phyloP scores from a whole-genome alignment of 2,329 filamentous ascomycete genomes.

The Dothideomycetidae sp. region DNA sequence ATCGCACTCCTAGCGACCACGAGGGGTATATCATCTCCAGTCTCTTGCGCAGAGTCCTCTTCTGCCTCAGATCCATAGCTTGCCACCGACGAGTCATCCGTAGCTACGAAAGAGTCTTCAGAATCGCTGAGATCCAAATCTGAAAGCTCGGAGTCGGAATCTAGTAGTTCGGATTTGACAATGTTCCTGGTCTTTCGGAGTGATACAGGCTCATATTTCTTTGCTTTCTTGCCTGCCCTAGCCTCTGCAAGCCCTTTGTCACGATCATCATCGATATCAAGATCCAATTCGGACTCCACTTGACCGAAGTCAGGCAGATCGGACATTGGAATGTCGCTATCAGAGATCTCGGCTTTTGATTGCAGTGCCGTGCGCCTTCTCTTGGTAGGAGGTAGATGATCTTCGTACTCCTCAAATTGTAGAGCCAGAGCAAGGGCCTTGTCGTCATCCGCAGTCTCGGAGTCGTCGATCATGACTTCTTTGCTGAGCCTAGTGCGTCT shows the following conservation, averaged over 20 bases:
- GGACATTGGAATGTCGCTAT: not conserved
- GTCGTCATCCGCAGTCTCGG: conserved; percentile 16
- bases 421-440: conserved; percentile 19
- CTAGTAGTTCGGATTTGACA: conserved; percentile 19
- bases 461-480: conserved; percentile 17
- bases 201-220: not conserved
- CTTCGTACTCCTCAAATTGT: conserved; percentile 24
- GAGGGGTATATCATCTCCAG: conserved; percentile 20
- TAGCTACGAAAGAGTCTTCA: conserved; percentile 21
- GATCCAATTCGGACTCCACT: not conserved
- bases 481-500: conserved; percentile 20
- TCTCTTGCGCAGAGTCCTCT: conserved; percentile 14
- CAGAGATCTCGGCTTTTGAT: not conserved
- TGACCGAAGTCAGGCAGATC: conserved; percentile 15
- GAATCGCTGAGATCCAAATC: conserved; percentile 24
- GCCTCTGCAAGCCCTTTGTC: conserved; percentile 7
- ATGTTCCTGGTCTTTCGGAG: conserved; percentile 16
- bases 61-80: conserved; percentile 26
- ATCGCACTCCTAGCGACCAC: no score
- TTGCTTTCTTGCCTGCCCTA: conserved; percentile 12
- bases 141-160: conserved; percentile 29
- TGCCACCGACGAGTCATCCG: no score
- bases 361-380: conserved; percentile 8
- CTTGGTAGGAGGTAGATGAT: conserved; percentile 16
- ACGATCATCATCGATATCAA: conserved; percentile 14